Conservation (phyloP, 2,329 filamentous ascomycete genomes). For the Monosporascus sp. region DNA sequence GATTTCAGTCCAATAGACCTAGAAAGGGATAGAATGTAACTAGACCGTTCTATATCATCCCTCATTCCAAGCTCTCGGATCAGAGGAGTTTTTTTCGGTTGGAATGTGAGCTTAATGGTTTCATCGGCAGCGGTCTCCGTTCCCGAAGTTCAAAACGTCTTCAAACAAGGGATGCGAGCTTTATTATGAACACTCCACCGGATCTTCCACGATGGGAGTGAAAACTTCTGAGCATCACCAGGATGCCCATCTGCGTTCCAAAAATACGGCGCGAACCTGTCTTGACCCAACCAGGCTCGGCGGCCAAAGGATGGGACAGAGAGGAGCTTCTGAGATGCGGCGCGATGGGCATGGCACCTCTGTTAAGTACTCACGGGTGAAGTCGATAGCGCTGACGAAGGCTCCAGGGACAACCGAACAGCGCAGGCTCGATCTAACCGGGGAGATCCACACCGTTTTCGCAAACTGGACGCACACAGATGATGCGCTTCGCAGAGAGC, state of each 20-base stretch:
- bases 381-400: too few relatives aligned
- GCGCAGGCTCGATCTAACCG: conserved; percentile 16
- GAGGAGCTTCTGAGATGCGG: neutral
- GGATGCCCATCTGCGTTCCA: neutral
- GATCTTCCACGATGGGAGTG: neutral
- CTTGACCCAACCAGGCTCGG: neutral
- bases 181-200: neutral
- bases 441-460: conserved; percentile 26
- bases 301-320: neutral
- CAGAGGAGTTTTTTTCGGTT: conserved; percentile 1
- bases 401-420: conserved; percentile 17
- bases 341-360: neutral
- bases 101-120: conserved; percentile 16
- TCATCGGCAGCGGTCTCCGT: conserved; percentile 2
- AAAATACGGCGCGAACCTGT: too few relatives aligned
- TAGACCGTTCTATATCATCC: neutral
- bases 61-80: conserved; percentile 9
- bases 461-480: conserved; percentile 19
- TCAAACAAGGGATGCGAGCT: conserved; percentile 1
- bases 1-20: conserved; percentile 4
- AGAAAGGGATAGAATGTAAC: neutral
- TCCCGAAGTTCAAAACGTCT: conserved; percentile 8
- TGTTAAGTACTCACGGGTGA: too few relatives aligned
- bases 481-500: conserved; percentile 16
- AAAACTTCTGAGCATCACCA: neutral